phyloP scores from a whole-genome alignment of 2,329 filamentous ascomycete species.

The Monilinia laxa region DNA sequence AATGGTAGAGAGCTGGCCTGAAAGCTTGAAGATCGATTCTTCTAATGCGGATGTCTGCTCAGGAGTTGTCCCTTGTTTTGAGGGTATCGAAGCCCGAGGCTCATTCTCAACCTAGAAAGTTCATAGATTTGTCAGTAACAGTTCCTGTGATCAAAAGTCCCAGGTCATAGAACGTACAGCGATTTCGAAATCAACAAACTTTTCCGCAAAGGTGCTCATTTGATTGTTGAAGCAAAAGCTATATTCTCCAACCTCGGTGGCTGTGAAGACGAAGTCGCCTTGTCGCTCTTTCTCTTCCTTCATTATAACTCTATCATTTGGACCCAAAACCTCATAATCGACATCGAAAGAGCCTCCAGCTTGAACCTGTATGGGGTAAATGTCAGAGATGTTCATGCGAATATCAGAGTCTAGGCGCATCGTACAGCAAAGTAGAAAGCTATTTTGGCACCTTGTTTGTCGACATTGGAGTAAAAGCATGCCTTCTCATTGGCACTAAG shows the following conservation, averaged over 20 bases:
- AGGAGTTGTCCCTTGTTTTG: conserved; percentile 81
- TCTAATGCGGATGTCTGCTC: conserved; percentile 89
- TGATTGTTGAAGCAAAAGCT: conserved; percentile 98
- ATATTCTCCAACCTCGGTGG: conserved; percentile 84
- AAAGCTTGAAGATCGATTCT: conserved; percentile 94
- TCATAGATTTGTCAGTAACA: conserved; percentile 6
- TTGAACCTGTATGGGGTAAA: conserved; percentile 68
- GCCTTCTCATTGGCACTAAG: conserved; percentile 87
- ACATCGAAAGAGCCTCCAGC: conserved; percentile 96
- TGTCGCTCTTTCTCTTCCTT: conserved; percentile 89
- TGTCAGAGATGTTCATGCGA: conserved; percentile 12
- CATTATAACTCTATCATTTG: conserved; percentile 76
- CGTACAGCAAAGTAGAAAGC: conserved; percentile 98
- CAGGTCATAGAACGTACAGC: conserved; percentile 58
- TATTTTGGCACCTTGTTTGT: conserved; percentile 79
- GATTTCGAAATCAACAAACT: conserved; percentile 97
- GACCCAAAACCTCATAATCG: conserved; percentile 85
- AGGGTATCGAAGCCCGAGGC: conserved; percentile 74
- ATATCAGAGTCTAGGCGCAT: conserved; percentile 27
- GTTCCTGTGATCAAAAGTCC: not conserved
- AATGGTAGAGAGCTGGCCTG: conserved; percentile 88
- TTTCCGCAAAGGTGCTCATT: conserved; percentile 97
- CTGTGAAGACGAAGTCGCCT: conserved; percentile 97
- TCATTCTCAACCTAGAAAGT: conserved; percentile 80
- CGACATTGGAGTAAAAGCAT: conserved; percentile 85